Percentiles rank a stretch among this genome's conserved stretches.
Conservation (phyloP, 306 rosid genomes). For the Geum urbanum region DNA sequence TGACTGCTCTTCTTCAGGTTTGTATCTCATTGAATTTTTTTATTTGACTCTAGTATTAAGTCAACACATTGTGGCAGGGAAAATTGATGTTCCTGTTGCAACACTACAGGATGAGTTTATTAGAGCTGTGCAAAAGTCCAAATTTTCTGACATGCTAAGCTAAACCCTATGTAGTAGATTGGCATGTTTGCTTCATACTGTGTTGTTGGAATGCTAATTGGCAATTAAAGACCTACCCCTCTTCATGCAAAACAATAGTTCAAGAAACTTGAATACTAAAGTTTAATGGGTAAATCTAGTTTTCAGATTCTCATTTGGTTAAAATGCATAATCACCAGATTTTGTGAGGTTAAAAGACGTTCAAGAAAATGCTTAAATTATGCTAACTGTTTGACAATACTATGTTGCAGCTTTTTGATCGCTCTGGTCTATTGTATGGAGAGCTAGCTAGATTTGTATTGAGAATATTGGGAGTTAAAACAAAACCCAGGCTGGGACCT, state of each 20-base stretch:
- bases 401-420: constrained; percentile 72
- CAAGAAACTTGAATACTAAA: not conserved
- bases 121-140: not conserved
- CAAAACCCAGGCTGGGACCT: constrained; percentile 43
- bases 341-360: not conserved
- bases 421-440: constrained; percentile 80
- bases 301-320: not conserved
- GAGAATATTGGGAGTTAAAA: constrained; percentile 65
- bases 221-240: not conserved
- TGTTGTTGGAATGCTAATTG: not conserved
- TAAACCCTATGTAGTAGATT: not conserved
- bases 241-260: not conserved
- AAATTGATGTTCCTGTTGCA: not conserved
- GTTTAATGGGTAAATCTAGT: not conserved
- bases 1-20: constrained; percentile 97
- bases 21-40: constrained; percentile 9
- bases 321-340: not conserved
- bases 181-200: not conserved
- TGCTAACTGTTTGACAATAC: not conserved
- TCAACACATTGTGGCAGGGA: not conserved
- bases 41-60: not conserved
- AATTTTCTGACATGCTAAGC: not conserved
- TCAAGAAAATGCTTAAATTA: not conserved
- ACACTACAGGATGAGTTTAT: not conserved
- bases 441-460: constrained; percentile 81